Evolutionary conservation across 345 rosid species (phyloP).

Genomic region (Clarkia xantiana): DNA sequence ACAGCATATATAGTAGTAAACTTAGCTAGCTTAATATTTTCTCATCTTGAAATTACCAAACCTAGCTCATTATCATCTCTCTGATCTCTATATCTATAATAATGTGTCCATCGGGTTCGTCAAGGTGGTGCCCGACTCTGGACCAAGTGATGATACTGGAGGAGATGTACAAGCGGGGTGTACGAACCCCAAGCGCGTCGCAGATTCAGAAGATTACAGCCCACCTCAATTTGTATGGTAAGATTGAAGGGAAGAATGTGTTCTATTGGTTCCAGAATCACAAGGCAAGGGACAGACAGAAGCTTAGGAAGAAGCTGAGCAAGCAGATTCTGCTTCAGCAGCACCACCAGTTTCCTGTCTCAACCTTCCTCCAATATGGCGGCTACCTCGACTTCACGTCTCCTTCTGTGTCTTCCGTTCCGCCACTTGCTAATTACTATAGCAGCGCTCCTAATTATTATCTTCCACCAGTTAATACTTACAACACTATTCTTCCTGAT

Average conservation of each 20-base stretch:
- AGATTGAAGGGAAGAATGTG: slow-evolving; percentile 85
- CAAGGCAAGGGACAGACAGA: slow-evolving; percentile 86
- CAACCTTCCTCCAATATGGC: background rate
- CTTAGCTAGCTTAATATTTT: too few relatives aligned
- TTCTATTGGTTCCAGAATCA: slow-evolving; percentile 98
- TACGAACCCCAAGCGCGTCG: slow-evolving; percentile 67
- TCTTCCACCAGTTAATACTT: too few relatives aligned
- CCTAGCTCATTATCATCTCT: too few relatives aligned
- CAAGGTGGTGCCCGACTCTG: slow-evolving; percentile 97
- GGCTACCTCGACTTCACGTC: slow-evolving; percentile 1
- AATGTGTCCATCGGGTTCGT: slow-evolving; percentile 57
- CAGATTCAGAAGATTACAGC: slow-evolving; percentile 83
- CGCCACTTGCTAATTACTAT: too few relatives aligned
- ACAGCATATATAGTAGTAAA: too few relatives aligned
- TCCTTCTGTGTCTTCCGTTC: slow-evolving; percentile 16
- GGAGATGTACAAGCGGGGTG: slow-evolving; percentile 71
- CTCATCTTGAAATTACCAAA: too few relatives aligned
- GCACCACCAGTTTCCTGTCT: slow-evolving; percentile 1
- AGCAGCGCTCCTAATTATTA: too few relatives aligned
- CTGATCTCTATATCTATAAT: too few relatives aligned
- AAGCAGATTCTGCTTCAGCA: slow-evolving; percentile 60
- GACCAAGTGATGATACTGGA: slow-evolving; percentile 86
- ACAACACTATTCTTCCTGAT: too few relatives aligned
- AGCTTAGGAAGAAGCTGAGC: slow-evolving; percentile 56
- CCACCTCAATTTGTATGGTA: slow-evolving; percentile 60